Conservation (phyloP, 345 rosid genomes). For the Kernera saxatilis region DNA sequence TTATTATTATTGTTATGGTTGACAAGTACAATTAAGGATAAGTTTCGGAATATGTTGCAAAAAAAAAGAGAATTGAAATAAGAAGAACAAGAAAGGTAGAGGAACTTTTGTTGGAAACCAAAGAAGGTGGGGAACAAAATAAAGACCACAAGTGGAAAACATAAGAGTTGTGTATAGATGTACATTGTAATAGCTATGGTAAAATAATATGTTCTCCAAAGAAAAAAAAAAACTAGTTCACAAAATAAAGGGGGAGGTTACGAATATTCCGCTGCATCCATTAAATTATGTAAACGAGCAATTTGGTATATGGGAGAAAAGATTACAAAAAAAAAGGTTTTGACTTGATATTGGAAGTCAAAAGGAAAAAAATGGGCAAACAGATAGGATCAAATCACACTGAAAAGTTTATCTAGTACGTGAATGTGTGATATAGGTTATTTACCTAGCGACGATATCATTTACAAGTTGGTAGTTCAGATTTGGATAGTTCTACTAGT, state of each 20-base stretch:
- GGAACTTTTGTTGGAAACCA: constrained; percentile 3
- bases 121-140: constrained; percentile 21
- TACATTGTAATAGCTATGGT: background rate
- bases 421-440: too few species aligned
- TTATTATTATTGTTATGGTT: too few species aligned
- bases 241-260: background rate
- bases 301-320: background rate
- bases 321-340: background rate
- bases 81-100: background rate
- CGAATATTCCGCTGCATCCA: background rate
- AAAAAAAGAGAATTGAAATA: background rate
- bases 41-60: background rate
- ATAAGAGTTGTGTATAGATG: background rate
- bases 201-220: background rate
- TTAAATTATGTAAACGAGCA: background rate
- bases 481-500: too few species aligned
- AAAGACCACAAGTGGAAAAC: background rate
- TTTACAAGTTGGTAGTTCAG: too few species aligned
- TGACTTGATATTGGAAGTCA: background rate
- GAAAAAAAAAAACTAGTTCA: background rate
- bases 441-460: too few species aligned
- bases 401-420: too few species aligned
- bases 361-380: background rate
- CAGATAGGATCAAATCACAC: too few species aligned
- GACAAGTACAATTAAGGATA: background rate